Evolutionary conservation across 1,284 basidiomycete species (phyloP), one percentile per base, ranked within the genome.

Genomic region (Naganishia albida): DNA sequence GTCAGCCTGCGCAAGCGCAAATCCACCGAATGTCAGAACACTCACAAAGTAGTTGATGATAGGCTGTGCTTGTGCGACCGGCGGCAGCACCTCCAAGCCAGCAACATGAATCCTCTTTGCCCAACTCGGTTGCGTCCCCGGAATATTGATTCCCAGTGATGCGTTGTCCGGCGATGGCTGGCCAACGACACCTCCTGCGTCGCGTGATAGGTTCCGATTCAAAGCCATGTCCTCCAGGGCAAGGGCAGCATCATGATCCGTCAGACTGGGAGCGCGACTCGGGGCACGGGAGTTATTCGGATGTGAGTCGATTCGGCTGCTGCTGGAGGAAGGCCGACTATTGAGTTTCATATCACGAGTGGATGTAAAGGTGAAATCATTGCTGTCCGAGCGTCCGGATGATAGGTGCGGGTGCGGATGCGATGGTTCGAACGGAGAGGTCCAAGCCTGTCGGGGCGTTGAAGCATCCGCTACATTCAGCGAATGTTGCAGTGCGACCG

Each of bases 171-270:
- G 56, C 44, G 38, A 25, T 7, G 20, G 18, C 28, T 43, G 39
- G 23, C 56, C 56, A 20, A 28, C 40, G 12, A 40, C 39, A n/a
- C 43, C 30, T 15, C 26, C 56, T 10, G 18, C 25, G 34, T 59
- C 56, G 12, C 56, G 20, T 43, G 56, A 26, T 7, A 59, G 43
- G 18, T 48, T 59, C 26, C 56, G 43, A 38, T 59, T 59, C 44
- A 59, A 38, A 28, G 56, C 56, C 56, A 59, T 59, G 20, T 59
- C 56, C n/a, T 65, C 63, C 34, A 65, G 25, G 15, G 63, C 54
- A 12, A 65, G 50, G n/a, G 64, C 64, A 16, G 64, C 64, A 18
- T 65, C 46, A 8, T 62, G 64, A 20, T 65, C 64, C n/a, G 56
- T 56, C 26, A 55, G 18, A 40, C 64, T 65, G 8, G 64, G 64